Percentiles rank a stretch among this genome's conserved stretches.
These are phyloP conservation scores for Zoysia japonica DNA, from an alignment of 176 grass and related monocot species.

Conservation along the genomic window DNA sequence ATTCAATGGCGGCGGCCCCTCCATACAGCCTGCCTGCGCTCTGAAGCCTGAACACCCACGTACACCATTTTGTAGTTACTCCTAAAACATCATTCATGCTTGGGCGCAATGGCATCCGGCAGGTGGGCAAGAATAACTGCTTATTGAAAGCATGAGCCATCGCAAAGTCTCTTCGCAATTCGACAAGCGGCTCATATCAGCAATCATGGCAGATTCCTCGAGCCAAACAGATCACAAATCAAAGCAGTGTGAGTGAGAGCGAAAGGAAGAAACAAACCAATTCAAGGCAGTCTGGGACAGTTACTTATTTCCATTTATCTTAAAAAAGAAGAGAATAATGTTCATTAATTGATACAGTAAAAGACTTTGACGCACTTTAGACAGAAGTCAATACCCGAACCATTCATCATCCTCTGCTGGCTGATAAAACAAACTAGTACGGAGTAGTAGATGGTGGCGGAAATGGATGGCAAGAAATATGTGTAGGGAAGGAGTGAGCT, in stretches of 20 bases:
- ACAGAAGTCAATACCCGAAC: constrained; percentile 99
- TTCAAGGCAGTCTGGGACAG: too few species aligned
- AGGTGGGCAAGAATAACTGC: constrained; percentile 11
- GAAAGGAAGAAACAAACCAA: too few species aligned
- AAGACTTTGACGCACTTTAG: constrained; percentile 33
- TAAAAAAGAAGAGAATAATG: neutral
- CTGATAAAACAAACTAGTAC: constrained; percentile 16
- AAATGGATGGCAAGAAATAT: too few species aligned
- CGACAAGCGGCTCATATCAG: neutral
- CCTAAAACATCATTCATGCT: neutral
- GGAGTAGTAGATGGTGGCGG: too few species aligned
- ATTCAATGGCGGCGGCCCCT: too few species aligned
- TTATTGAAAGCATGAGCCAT: neutral
- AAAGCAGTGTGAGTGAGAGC: neutral
- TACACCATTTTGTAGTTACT: neutral
- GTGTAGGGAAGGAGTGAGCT: too few species aligned
- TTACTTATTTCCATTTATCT: neutral
- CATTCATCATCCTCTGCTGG: constrained; percentile 72
- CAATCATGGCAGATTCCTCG: constrained; percentile 8
- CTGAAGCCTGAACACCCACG: too few species aligned
- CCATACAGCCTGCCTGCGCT: too few species aligned
- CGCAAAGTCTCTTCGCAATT: neutral
- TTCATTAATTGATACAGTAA: constrained; percentile 6
- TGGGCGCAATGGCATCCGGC: neutral
- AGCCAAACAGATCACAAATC: neutral